A percentile compares a stretch with the other conserved stretches of the same genome.
Evolutionary conservation across 352 stramenopile genomes (phyloP).

Genomic region (Thraustochytrium striatum): DNA sequence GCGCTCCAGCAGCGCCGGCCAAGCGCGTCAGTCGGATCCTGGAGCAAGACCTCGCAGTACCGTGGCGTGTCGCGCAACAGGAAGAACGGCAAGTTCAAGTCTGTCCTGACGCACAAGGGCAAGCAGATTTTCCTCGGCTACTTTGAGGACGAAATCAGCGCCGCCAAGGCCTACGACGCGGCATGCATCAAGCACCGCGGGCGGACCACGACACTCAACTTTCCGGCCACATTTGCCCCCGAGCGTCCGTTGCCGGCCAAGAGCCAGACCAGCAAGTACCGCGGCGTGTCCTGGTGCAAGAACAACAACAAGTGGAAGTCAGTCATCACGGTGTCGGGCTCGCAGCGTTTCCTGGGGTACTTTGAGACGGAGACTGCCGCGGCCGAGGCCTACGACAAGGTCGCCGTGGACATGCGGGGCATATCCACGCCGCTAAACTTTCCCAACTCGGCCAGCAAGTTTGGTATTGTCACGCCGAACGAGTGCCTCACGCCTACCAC

Average conservation of each 20-base stretch:
- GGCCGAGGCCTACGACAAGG: neutral
- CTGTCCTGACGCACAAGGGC: constrained; percentile 20
- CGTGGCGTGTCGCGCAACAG: constrained; percentile 34
- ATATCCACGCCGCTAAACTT: neutral
- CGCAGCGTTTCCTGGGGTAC: constrained; percentile 7
- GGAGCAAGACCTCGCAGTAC: constrained; percentile 26
- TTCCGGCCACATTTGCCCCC: neutral
- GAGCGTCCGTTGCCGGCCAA: neutral
- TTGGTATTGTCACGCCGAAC: neutral
- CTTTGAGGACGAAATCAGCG: constrained; percentile 25
- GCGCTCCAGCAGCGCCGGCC: neutral
- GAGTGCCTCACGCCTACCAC: constrained; percentile 32
- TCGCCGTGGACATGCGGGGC: neutral
- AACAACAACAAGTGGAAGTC: neutral
- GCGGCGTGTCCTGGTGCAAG: constrained; percentile 19
- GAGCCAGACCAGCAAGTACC: neutral
- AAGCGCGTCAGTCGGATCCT: neutral
- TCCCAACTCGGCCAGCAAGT: neutral
- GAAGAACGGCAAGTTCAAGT: constrained; percentile 13
- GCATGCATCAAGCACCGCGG: constrained; percentile 4
- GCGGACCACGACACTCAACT: neutral
- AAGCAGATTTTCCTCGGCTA: constrained; percentile 43
- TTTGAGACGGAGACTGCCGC: constrained; percentile 36
- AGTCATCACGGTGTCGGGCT: constrained; percentile 7
- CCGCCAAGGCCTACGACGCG: neutral